Conservation (phyloP, 495 filamentous ascomycete genomes). For the Xylaria scruposa region DNA sequence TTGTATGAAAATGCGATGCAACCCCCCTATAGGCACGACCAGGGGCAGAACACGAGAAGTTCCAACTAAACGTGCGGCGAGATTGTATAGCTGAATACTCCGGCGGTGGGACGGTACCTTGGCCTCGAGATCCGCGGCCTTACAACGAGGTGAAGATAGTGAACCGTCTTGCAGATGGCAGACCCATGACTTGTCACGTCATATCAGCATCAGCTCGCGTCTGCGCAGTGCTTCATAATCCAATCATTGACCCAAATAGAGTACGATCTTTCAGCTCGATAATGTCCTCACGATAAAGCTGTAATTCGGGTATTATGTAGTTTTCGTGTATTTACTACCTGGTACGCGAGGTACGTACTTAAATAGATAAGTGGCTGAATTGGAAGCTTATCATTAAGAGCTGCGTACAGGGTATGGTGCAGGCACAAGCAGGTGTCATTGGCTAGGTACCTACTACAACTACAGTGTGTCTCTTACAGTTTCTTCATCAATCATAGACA, state of each 20-base stretch:
- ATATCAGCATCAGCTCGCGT: conserved; percentile 12
- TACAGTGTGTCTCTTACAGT: not conserved
- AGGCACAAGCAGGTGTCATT: not conserved
- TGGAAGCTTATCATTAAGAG: not conserved
- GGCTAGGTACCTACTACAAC: too few species aligned
- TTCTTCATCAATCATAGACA: not conserved
- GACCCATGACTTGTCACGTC: conserved; percentile 17
- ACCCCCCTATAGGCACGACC: conserved; percentile 3
- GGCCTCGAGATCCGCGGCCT: conserved; percentile 8
- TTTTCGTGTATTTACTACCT: not conserved
- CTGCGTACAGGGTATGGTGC: too few species aligned
- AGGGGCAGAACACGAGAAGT: conserved; percentile 21
- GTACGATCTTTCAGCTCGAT: not conserved
- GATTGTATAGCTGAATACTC: conserved; percentile 1
- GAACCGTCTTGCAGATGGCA: not conserved
- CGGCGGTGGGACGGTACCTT: not conserved
- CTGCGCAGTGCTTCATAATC: not conserved
- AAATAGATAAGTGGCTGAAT: not conserved
- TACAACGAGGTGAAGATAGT: conserved; percentile 6
- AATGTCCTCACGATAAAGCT: not conserved
- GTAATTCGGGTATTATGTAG: not conserved
- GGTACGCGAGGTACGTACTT: too few species aligned
- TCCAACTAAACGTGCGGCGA: not conserved
- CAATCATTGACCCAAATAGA: not conserved
- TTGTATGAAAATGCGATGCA: conserved; percentile 13